phyloP scores from a whole-genome alignment of 176 grass and related monocot species.

The Oryza punctata region DNA sequence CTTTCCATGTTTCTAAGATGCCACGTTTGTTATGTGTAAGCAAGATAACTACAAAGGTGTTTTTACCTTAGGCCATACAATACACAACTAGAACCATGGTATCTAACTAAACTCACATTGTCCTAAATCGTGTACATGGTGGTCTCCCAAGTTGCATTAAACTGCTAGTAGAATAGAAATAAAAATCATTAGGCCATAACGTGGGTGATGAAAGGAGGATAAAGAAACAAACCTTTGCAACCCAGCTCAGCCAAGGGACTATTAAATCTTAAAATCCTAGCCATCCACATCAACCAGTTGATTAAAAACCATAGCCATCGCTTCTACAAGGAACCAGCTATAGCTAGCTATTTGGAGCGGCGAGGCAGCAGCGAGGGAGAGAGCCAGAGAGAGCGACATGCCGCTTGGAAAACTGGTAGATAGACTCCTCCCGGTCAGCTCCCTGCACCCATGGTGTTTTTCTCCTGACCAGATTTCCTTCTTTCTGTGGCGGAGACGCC shows the following conservation, averaged over 20 bases:
- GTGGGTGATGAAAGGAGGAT: not conserved
- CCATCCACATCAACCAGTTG: slow-evolving; percentile 16
- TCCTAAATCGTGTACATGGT: not conserved
- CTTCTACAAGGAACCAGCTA: not conserved
- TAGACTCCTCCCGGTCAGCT: not conserved
- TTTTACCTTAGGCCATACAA: not conserved
- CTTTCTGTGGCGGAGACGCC: not conserved
- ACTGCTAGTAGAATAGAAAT: not conserved
- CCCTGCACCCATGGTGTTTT: not conserved
- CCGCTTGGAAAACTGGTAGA: slow-evolving; percentile 19
- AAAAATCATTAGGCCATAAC: slow-evolving; percentile 12
- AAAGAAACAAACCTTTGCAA: slow-evolving; percentile 6
- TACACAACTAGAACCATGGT: not conserved
- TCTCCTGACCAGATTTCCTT: not conserved
- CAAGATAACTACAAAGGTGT: not conserved
- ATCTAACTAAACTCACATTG: not conserved
- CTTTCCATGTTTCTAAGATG: not conserved
- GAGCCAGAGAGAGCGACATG: slow-evolving; percentile 30
- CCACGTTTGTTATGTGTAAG: not conserved
- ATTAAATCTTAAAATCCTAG: not conserved
- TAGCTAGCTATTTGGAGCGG: not conserved
- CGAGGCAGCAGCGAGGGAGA: not conserved
- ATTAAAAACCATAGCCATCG: not conserved
- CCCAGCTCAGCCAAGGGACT: slow-evolving; percentile 25
- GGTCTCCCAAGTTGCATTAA: not conserved